Conservation (phyloP, 2,329 filamentous ascomycete species). For the Nemania sp. region DNA sequence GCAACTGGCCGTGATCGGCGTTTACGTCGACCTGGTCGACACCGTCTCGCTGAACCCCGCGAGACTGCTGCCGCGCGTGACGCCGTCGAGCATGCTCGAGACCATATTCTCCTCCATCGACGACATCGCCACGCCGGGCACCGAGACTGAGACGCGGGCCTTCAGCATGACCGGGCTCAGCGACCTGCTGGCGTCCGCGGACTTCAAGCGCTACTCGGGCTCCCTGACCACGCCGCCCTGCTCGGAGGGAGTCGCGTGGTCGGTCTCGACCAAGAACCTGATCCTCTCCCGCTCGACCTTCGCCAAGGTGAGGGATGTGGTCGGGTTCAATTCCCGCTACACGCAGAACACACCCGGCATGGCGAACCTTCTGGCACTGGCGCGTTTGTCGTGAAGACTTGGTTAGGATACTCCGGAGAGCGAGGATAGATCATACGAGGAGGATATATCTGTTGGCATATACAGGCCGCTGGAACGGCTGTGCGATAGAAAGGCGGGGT, state of each 20-base stretch:
- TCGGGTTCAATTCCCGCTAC: constrained; percentile 54
- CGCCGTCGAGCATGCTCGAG: constrained; percentile 49
- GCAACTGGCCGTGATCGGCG: constrained; percentile 50
- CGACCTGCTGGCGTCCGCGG: constrained; percentile 42
- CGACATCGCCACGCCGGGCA: constrained; percentile 50
- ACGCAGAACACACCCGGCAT: constrained; percentile 49
- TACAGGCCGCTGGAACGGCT: neutral
- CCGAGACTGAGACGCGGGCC: constrained; percentile 45
- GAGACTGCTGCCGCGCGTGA: constrained; percentile 44
- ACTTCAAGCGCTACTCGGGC: constrained; percentile 51
- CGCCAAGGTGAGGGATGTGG: constrained; percentile 46
- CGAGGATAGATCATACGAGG: neutral
- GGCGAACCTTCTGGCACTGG: constrained; percentile 43
- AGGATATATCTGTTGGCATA: neutral
- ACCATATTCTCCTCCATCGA: constrained; percentile 50
- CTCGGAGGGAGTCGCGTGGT: constrained; percentile 53
- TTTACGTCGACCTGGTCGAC: constrained; percentile 48
- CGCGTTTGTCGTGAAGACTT: neutral
- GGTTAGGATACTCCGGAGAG: neutral
- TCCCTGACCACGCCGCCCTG: constrained; percentile 57
- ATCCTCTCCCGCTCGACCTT: constrained; percentile 46
- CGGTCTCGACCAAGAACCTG: constrained; percentile 51
- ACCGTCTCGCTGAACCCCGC: constrained; percentile 42
- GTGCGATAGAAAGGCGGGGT: no score
- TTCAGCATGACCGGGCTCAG: constrained; percentile 52